Evolutionary conservation across 2,329 filamentous ascomycete species (phyloP).

Genomic region (Fusarium coicis): DNA sequence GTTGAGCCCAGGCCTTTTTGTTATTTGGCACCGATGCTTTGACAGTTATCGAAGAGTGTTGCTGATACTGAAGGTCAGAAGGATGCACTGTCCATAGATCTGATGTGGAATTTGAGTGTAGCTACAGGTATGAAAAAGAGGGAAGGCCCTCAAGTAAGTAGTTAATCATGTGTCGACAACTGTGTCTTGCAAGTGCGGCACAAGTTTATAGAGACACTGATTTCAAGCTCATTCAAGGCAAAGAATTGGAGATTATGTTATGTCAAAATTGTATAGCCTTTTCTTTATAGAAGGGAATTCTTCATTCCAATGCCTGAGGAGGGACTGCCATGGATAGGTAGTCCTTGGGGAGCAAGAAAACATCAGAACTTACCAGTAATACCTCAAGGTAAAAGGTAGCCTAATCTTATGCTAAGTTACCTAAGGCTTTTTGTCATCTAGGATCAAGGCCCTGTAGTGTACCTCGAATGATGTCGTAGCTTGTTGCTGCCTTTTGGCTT

Average conservation of each 20-base stretch:
- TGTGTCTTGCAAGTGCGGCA: neutral
- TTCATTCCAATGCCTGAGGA: neutral
- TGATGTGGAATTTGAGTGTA: neutral
- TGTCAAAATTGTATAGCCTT: neutral
- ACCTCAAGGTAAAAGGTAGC: no score
- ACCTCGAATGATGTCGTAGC: constrained; percentile 28
- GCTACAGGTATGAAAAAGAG: neutral
- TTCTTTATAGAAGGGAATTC: neutral
- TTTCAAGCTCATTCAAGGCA: neutral
- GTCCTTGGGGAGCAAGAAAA: no score
- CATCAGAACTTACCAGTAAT: no score
- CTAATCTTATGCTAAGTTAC: no score
- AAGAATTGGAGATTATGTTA: neutral
- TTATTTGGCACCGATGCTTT: constrained; percentile 12
- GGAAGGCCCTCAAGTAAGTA: neutral
- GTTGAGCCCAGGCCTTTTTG: constrained; percentile 38
- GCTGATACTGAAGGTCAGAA: neutral
- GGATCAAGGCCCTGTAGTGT: no score
- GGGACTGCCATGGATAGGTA: neutral
- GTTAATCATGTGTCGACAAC: neutral
- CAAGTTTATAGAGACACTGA: neutral
- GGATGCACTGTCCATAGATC: neutral
- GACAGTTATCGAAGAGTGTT: neutral
- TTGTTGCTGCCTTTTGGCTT: constrained; percentile 37
- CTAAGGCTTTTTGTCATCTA: no score